These are phyloP conservation scores for Boletus sp. DNA, from an alignment of 768 basidiomycete genomes.

Conservation along the genomic window DNA sequence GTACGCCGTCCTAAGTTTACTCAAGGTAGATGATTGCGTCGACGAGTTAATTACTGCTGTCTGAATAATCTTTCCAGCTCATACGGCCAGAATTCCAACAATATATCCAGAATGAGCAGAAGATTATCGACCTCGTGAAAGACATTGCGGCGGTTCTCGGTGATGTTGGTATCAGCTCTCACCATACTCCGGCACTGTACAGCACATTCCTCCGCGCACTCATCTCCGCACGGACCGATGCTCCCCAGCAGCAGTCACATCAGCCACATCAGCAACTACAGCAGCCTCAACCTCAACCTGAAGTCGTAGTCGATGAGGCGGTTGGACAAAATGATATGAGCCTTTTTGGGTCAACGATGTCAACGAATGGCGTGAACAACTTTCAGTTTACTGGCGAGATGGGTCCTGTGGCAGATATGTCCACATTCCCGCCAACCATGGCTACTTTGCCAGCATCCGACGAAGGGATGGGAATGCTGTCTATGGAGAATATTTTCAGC, in stretches of 20 bases:
- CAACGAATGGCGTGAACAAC: constrained; percentile 37
- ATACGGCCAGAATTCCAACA: constrained; percentile 81
- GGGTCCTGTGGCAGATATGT: constrained; percentile 79
- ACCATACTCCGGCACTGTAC: constrained; percentile 91
- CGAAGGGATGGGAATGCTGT: constrained; percentile 49
- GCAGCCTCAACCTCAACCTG: constrained; percentile 19
- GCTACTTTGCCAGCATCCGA: constrained; percentile 46
- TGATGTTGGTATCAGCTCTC: constrained; percentile 67
- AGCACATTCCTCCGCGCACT: constrained; percentile 79
- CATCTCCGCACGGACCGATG: constrained; percentile 49
- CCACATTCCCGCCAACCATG: constrained; percentile 89
- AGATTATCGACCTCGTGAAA: constrained; percentile 65
- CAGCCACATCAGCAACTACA: constrained; percentile 7
- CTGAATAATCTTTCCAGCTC: constrained; percentile 47
- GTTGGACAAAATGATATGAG: constrained; percentile 29
- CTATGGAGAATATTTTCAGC: constrained; percentile 82
- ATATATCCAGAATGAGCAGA: constrained; percentile 71
- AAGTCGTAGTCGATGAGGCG: constrained; percentile 19
- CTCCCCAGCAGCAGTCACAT: constrained; percentile 26
- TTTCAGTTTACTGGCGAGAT: constrained; percentile 81
- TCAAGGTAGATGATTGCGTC: constrained; percentile 63
- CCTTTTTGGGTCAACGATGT: constrained; percentile 24
- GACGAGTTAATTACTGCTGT: background rate
- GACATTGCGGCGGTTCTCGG: constrained; percentile 84
- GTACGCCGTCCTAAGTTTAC: constrained; percentile 89